A percentile compares a stretch with the other conserved stretches of the same genome.
Conservation (phyloP, 768 basidiomycete species). For the Tylopilus intermedius region DNA sequence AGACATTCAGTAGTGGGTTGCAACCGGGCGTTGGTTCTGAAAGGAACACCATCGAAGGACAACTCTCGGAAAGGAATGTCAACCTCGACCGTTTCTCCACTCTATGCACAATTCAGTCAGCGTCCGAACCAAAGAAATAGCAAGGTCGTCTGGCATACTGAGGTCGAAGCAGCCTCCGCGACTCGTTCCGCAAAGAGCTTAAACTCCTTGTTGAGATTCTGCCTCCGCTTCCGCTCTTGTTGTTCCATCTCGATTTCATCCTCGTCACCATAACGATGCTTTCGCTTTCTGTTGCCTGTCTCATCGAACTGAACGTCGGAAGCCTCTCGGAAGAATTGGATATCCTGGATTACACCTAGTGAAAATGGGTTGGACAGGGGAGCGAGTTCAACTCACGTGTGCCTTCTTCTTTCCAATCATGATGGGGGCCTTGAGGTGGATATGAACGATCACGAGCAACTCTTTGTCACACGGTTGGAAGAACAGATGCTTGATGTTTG, state of each 20-base stretch:
- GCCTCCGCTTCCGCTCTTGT: slow-evolving; percentile 86
- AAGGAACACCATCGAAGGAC: slow-evolving; percentile 95
- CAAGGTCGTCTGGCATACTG: slow-evolving; percentile 45
- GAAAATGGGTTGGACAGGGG: background rate
- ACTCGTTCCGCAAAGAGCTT: slow-evolving; percentile 90
- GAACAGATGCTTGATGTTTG: slow-evolving; percentile 96
- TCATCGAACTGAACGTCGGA: slow-evolving; percentile 98
- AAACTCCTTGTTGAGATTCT: slow-evolving; percentile 89
- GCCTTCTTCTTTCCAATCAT: slow-evolving; percentile 99
- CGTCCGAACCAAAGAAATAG: background rate
- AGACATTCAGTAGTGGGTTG: slow-evolving; percentile 97
- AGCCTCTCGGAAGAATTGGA: slow-evolving; percentile 98
- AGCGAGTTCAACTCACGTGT: slow-evolving; percentile 50
- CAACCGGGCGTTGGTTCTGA: slow-evolving; percentile 88
- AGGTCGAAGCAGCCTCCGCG: slow-evolving; percentile 72
- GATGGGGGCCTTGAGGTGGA: slow-evolving; percentile 91
- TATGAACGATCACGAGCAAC: slow-evolving; percentile 87
- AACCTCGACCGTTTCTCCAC: slow-evolving; percentile 82
- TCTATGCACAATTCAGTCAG: slow-evolving; percentile 30
- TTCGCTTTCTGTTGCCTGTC: slow-evolving; percentile 97
- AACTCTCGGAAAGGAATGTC: slow-evolving; percentile 97
- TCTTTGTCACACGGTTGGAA: slow-evolving; percentile 99
- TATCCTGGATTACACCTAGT: slow-evolving; percentile 52
- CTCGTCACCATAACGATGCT: slow-evolving; percentile 95
- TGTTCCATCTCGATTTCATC: slow-evolving; percentile 99